A percentile compares a stretch with the other conserved stretches of the same genome.
Conservation (phyloP, 208 protist genomes). For the Herpetomonas samuelpessoai region DNA sequence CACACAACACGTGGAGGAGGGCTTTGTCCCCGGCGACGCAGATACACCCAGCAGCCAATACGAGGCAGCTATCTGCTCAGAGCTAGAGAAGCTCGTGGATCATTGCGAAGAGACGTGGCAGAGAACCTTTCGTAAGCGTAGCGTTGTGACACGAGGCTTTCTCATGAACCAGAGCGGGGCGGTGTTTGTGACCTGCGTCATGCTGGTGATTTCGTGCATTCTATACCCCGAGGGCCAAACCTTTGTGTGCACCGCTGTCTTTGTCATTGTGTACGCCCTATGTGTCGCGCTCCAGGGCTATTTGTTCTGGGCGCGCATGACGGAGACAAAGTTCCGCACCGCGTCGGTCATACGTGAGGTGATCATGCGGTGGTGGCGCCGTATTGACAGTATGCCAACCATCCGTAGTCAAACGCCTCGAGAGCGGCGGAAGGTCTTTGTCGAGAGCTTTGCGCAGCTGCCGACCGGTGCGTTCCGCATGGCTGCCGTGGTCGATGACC, state of each 20-base stretch:
- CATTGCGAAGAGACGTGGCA: constrained; percentile 32
- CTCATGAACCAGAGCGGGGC: constrained; percentile 60
- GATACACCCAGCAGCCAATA: constrained; percentile 60
- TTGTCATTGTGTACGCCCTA: constrained; percentile 57
- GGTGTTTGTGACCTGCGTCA: constrained; percentile 49
- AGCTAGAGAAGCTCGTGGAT: constrained; percentile 55
- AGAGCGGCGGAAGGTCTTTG: constrained; percentile 63
- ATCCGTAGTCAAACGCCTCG: constrained; percentile 37
- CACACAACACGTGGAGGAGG: no score
- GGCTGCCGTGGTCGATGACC: constrained; percentile 60
- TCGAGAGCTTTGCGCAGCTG: constrained; percentile 61
- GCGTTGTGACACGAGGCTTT: constrained; percentile 40
- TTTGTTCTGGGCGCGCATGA: constrained; percentile 71
- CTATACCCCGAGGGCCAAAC: constrained; percentile 43
- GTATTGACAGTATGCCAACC: constrained; percentile 44
- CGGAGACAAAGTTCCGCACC: constrained; percentile 71
- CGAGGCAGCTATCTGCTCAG: constrained; percentile 54
- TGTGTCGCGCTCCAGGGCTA: constrained; percentile 64
- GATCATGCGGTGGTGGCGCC: constrained; percentile 47
- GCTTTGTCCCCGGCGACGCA: constrained; percentile 17
- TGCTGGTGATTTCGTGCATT: constrained; percentile 67
- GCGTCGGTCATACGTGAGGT: constrained; percentile 59
- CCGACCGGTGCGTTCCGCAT: constrained; percentile 74
- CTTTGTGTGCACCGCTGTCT: constrained; percentile 55
- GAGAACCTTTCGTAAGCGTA: constrained; percentile 31